These are phyloP conservation scores for Phialophora tarda DNA, from an alignment of 2,329 filamentous ascomycete genomes.

Conservation along the genomic window DNA sequence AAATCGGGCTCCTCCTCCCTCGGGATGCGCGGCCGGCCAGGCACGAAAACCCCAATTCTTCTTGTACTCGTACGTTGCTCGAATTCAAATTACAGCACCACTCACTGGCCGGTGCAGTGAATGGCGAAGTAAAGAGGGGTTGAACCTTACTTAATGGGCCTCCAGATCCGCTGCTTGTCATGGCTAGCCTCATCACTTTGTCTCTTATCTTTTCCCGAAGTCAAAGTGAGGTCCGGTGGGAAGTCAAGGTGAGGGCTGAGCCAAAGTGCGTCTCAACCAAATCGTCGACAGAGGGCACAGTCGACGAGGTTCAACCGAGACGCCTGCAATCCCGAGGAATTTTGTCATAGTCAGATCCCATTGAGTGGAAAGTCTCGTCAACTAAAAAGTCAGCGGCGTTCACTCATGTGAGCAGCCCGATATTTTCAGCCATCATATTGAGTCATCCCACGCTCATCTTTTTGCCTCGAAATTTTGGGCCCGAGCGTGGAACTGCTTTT, in stretches of 20 bases:
- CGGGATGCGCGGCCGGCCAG: slow-evolving; percentile 12
- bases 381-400: slow-evolving; percentile 14
- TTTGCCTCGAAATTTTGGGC: slow-evolving; percentile 31
- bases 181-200: slow-evolving; percentile 1
- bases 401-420: slow-evolving; percentile 9
- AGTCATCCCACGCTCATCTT: slow-evolving; percentile 31
- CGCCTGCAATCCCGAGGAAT: not conserved
- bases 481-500: slow-evolving; percentile 28
- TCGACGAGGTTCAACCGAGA: not conserved
- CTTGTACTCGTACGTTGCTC: not conserved
- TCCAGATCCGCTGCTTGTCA: slow-evolving; percentile 32
- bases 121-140: slow-evolving; percentile 6
- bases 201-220: not conserved
- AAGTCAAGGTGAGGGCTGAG: slow-evolving; percentile 1
- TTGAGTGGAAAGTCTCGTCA: not conserved
- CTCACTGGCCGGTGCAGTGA: not conserved
- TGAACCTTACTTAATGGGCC: slow-evolving; percentile 28
- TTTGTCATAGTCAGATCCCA: not conserved
- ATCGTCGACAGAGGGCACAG: not conserved
- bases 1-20: slow-evolving; percentile 16
- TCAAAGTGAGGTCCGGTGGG: slow-evolving; percentile 1
- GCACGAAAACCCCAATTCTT: slow-evolving; percentile 13
- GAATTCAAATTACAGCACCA: slow-evolving; percentile 12
- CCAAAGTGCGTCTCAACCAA: not conserved
- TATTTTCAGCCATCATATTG: slow-evolving; percentile 20